These are phyloP conservation scores for Colletotrichum limetticola DNA, from an alignment of 2,329 filamentous ascomycete genomes.

Conservation along the genomic window DNA sequence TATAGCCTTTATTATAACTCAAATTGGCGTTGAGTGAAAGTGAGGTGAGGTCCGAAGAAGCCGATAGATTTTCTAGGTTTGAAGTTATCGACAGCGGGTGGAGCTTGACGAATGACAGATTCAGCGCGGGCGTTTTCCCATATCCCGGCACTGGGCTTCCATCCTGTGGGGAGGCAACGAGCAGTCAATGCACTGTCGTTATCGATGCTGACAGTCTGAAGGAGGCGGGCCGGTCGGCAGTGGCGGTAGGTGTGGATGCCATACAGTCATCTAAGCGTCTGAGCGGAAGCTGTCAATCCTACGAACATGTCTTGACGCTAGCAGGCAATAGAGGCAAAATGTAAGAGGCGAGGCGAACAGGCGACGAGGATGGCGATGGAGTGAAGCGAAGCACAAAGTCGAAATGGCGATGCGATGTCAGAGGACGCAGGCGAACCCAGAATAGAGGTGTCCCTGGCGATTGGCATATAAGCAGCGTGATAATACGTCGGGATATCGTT, in stretches of 20 bases:
- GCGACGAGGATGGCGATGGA: neutral
- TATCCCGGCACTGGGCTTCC: neutral
- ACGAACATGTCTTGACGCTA: neutral
- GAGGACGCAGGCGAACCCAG: neutral
- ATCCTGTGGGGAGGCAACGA: neutral
- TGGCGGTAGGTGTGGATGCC: neutral
- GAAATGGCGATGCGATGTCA: neutral
- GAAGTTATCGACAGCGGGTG: neutral
- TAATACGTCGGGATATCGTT: neutral
- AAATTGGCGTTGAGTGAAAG: neutral
- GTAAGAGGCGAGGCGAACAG: neutral
- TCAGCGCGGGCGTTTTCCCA: neutral
- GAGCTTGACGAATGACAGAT: neutral
- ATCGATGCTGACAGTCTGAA: neutral
- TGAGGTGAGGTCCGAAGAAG: slow-evolving; percentile 10
- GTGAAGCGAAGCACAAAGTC: neutral
- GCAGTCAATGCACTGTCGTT: neutral
- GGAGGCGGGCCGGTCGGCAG: neutral
- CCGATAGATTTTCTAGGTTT: neutral
- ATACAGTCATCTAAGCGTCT: neutral
- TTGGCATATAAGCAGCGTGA: neutral
- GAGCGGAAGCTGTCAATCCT: neutral
- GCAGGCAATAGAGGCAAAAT: no score
- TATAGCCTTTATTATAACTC: neutral
- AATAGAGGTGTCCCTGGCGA: slow-evolving; percentile 17